Evolutionary conservation across 495 filamentous ascomycete genomes (phyloP).

Genomic region (Lasiosphaeria hispida): DNA sequence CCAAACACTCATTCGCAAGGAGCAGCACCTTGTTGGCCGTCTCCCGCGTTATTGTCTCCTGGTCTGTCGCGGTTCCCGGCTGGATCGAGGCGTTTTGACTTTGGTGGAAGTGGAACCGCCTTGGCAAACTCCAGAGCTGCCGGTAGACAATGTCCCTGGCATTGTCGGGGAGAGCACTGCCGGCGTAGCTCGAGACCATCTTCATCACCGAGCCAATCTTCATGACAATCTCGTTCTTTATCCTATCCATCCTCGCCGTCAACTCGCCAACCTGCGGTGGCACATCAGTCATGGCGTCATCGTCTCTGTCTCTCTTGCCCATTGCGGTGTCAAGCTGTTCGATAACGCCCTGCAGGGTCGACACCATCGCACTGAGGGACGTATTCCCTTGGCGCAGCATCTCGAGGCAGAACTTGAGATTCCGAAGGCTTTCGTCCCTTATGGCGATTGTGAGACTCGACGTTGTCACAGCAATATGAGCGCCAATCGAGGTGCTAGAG

Average conservation of each 20-base stretch:
- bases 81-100: conserved; percentile 46
- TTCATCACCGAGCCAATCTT: conserved; percentile 75
- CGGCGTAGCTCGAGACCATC: conserved; percentile 78
- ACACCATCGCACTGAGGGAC: conserved; percentile 66
- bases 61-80: conserved; percentile 36
- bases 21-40: conserved; percentile 70
- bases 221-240: conserved; percentile 70
- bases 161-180: conserved; percentile 80
- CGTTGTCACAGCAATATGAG: conserved; percentile 75
- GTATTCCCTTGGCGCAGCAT: conserved; percentile 76
- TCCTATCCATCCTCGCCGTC: conserved; percentile 59
- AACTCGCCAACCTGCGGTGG: conserved; percentile 36
- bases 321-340: conserved; percentile 68
- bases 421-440: conserved; percentile 75
- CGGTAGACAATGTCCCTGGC: conserved; percentile 72
- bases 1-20: conserved; percentile 80
- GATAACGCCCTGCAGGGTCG: conserved; percentile 65
- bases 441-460: conserved; percentile 84
- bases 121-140: conserved; percentile 75
- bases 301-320: conserved; percentile 13
- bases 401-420: conserved; percentile 71
- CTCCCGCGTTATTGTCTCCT: conserved; percentile 38
- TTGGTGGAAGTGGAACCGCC: conserved; percentile 63
- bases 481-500: conserved; percentile 54
- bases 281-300: conserved; percentile 21